Evolutionary conservation across 192 early-diverging fungal genomes (phyloP), one percentile per base, ranked within the genome.

Genomic region (Coemansia sp.): DNA sequence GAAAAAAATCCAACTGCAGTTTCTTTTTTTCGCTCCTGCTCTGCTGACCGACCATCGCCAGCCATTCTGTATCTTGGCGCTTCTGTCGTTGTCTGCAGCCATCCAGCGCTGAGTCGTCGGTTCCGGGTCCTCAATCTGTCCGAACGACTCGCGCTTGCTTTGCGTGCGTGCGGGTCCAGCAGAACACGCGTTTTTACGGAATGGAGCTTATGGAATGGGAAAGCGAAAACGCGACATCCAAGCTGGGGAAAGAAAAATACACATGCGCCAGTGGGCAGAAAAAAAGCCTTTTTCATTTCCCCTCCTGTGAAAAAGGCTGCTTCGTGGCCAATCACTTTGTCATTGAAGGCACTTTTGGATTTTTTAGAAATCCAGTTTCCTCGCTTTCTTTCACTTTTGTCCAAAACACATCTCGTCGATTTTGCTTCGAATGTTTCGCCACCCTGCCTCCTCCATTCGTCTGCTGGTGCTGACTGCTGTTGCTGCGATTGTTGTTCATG

Each of bases 271-370:
- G n/a, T n/a, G n/a, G n/a, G n/a, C n/a, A n/a, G n/a, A n/a, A n/a
- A 40, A 23, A 59, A 39, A 42, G 25, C 58, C 18, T 13, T 59
- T 42, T 59, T 42, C 26, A 8, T 23, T 59, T 31, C 35, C 23
- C 28, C 61, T 46, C 21, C 42, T 4, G 2, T 10, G 12, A 31
- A 28, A 62, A 62, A 20, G 39, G 61, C 42, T 48, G 31, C 45
- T 62, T 46, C 61, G 30, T 48, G 51, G 61, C 61, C 61, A 62
- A 62, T 63, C 61, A 63, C 61, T 63, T 49, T 52, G n/a, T 51
- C 52, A 37, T 63, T 37, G 30, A 33, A 49, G 29, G 61, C 61
- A 29, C 29, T 37, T 35, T 48, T 63, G 45, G 61, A 63, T 63
- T 63, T 63, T 30, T 20, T 10, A 63, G 52, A 63, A 63, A 51